These are phyloP conservation scores for Triticum timopheevii DNA, from an alignment of 176 grass and related monocot genomes.

Conservation along the genomic window DNA sequence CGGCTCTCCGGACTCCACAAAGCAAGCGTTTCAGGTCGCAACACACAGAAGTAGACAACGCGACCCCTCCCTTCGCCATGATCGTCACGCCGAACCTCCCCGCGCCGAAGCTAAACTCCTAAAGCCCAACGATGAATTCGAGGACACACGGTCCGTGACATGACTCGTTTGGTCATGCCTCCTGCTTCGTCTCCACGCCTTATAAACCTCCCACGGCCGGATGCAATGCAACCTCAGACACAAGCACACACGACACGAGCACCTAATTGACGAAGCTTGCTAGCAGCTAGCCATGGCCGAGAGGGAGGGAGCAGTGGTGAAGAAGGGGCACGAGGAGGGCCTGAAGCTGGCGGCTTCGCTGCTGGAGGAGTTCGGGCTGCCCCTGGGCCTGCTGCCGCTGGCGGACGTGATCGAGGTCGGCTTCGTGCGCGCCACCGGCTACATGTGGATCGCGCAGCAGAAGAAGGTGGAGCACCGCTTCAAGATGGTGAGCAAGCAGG, in stretches of 20 bases:
- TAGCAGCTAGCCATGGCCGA: constrained; percentile 15
- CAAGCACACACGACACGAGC: background rate
- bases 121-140: constrained; percentile 32
- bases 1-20: constrained; percentile 22
- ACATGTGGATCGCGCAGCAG: constrained; percentile 66
- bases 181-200: background rate
- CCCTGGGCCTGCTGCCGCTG: constrained; percentile 71
- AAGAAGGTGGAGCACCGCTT: constrained; percentile 77
- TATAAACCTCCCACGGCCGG: background rate
- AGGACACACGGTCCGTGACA: background rate
- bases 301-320: constrained; percentile 22
- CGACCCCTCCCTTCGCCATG: background rate
- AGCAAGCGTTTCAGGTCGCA: background rate
- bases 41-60: constrained; percentile 1
- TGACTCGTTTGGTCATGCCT: background rate
- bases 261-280: background rate
- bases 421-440: constrained; percentile 66
- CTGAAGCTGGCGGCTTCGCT: constrained; percentile 31
- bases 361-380: constrained; percentile 80
- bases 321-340: constrained; percentile 33
- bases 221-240: background rate
- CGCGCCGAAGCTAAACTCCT: constrained; percentile 27
- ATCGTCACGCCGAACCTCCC: background rate
- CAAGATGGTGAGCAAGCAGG: constrained; percentile 60
- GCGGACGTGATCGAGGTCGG: constrained; percentile 61